Conservation (phyloP, 169 alveolate genomes). For the Neospora caninum region DNA sequence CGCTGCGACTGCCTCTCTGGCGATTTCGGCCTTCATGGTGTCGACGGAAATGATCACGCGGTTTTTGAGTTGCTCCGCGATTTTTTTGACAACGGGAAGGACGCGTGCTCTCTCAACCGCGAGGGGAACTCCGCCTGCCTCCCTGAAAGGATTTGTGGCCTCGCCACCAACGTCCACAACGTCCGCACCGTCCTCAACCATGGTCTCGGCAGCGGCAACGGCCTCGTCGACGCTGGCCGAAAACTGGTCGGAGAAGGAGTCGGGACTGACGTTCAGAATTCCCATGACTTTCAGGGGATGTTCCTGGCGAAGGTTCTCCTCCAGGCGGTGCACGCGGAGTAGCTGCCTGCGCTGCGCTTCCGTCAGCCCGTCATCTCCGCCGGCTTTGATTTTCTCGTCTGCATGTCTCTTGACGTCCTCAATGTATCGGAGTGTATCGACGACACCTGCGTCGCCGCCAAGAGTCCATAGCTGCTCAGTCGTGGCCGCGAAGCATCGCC, state of each 20-base stretch:
- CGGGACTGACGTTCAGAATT: slow-evolving; percentile 70
- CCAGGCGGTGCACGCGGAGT: not conserved
- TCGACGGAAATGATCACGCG: slow-evolving; percentile 48
- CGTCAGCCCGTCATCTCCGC: not conserved
- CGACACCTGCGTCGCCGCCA: slow-evolving; percentile 14
- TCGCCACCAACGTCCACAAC: slow-evolving; percentile 67
- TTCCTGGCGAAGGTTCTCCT: not conserved
- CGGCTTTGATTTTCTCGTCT: not conserved
- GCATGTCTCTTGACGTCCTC: slow-evolving; percentile 26
- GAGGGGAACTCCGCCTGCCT: slow-evolving; percentile 25
- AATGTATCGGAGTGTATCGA: slow-evolving; percentile 43
- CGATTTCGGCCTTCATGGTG: slow-evolving; percentile 52
- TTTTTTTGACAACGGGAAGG: slow-evolving; percentile 30
- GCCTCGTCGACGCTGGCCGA: slow-evolving; percentile 50
- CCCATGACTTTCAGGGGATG: slow-evolving; percentile 64
- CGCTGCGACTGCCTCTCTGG: slow-evolving; percentile 38
- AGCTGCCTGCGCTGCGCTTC: not conserved
- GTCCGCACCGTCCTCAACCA: slow-evolving; percentile 57
- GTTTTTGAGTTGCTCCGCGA: not conserved
- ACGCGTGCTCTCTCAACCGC: slow-evolving; percentile 50
- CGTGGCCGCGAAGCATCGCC: slow-evolving; percentile 55
- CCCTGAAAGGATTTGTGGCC: slow-evolving; percentile 51
- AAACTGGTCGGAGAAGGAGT: slow-evolving; percentile 66
- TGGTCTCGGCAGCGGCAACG: not conserved
- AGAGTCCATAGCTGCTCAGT: slow-evolving; percentile 40